Evolutionary conservation across 164 flowering plant genomes (phyloP).

Genomic region (Akebia trifoliata): DNA sequence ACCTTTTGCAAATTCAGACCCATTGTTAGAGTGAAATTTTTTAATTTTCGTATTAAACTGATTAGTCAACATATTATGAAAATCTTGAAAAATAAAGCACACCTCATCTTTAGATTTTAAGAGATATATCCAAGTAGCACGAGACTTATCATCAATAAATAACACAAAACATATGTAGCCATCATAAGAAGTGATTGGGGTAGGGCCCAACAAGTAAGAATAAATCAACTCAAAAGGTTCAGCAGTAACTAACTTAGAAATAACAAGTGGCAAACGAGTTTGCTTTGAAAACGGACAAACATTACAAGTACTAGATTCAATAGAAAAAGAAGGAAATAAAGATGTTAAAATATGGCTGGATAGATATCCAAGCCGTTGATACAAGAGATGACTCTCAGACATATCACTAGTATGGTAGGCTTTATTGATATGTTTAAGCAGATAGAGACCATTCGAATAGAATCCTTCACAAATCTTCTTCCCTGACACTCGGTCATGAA

Average conservation of each 20-base stretch:
- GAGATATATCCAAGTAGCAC: constrained; percentile 1
- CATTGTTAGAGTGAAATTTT: constrained; percentile 4
- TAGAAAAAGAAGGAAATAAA: neutral
- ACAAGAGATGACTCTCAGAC: neutral
- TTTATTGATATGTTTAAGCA: no score
- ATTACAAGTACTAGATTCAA: neutral
- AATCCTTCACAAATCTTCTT: neutral
- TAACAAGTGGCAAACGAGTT: neutral
- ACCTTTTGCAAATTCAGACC: neutral
- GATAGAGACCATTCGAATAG: neutral
- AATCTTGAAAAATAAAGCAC: neutral
- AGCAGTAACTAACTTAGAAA: neutral
- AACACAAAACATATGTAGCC: neutral
- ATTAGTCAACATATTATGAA: constrained; percentile 1
- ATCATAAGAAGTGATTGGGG: neutral
- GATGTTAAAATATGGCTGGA: neutral
- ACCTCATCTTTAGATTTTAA: constrained; percentile 6
- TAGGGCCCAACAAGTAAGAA: neutral
- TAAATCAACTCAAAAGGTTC: neutral
- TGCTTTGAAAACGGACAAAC: constrained; percentile 10
- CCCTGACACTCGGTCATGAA: constrained; percentile 6
- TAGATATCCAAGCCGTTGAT: neutral
- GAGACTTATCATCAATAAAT: neutral
- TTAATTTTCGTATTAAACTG: constrained; percentile 1
- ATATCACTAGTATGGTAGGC: neutral